Base-by-base conservation (phyloP, 305 asterid species). In the Withania somnifera region DNA sequence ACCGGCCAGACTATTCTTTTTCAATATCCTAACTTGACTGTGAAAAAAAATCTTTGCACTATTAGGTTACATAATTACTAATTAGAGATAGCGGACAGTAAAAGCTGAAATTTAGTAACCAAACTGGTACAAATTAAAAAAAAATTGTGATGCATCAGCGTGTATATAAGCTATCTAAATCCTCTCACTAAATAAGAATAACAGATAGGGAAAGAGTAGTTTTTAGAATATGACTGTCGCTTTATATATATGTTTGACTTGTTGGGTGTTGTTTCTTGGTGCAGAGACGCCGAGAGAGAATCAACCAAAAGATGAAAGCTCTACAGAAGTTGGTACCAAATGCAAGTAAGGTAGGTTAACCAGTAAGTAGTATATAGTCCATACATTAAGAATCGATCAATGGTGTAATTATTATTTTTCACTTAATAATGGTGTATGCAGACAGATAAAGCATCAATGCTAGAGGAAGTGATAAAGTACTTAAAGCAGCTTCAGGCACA, bases 391-490 rank as follows among this genome's bases (percentile, higher is more conserved):
- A n/a, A n/a, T n/a, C n/a, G n/a, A n/a, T n/a, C n/a, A n/a, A 13
- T 20, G 5, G 11, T 38, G 3, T 11, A 68, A 68, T 69, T 11
- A 40, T 11, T 4, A 10, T 26, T n/a, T n/a, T n/a, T 61, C n/a
- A 45, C 14, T 22, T 13, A 71, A 73, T 14, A 42, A 3, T 7
- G 14, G 24, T n/a, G 20, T 52, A 17, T 73, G 77, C 88, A 93
- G 95, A 92, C 93, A 0, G 94, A 93, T 68, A 93, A 93, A 83
- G 97, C 95, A 30, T 93, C 97, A 2, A 93, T 93, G 97, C 76
- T 93, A 19, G 97, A 93, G 75, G 97, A 91, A 71, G 97, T 91
- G 79, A 93, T 93, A 7, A 89, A 87, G 13, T 90, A 92, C 89
- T 52, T 93, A n/a, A 93, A 93, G 78, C 92, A 89, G 76, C 89